Evolutionary conservation across 805 yeast species (phyloP), one percentile per base, ranked within the genome.

Genomic region (Teunomyces atbi): DNA sequence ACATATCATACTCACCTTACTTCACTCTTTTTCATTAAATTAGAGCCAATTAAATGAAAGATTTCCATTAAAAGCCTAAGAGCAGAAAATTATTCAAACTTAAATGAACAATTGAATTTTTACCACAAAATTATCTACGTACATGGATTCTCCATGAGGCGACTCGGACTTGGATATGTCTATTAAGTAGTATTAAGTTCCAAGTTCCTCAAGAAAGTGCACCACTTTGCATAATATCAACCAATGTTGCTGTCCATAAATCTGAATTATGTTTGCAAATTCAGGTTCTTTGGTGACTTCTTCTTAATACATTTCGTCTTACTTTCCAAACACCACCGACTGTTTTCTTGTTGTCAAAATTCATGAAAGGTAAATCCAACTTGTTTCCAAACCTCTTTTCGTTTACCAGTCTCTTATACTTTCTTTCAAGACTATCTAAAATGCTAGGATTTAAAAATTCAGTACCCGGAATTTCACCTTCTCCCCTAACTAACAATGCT

Each of bases 391-490:
- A 13, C 45, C 19, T 12, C 45, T 32, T 13, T 38, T 45, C 41
- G 15, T 38, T 18, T 46, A 10, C n/a, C 21, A 35, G 23, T 16
- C 29, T 34, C 21, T 43, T 37, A 41, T 42, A 6, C 15, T 49
- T 54, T 19, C 42, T 60, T 27, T 54, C 45, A 62, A 45, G 68
- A 6, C 51, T 51, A 12, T 48, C 44, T 4, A 65, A 39, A 7
- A 66, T 38, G 2, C 40, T 46, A 46, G 68, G 54, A 56, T 71
- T 59, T 16, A 74, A 57, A 1, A 83, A 45, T 49, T 82, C 89
- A 57, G 76, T 70, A 0, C 76, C 59, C 0, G 96, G 94, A 2
- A 84, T 64, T 41, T 83, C 88, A 0, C 86, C 79, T 37, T 80
- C 77, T 1, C 89, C 90, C 50, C 85, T 76, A 1, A 79, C 71